Evolutionary conservation across 345 rosid genomes (phyloP), one percentile per base, ranked within the genome.

Genomic region (Bruguiera parviflora): DNA sequence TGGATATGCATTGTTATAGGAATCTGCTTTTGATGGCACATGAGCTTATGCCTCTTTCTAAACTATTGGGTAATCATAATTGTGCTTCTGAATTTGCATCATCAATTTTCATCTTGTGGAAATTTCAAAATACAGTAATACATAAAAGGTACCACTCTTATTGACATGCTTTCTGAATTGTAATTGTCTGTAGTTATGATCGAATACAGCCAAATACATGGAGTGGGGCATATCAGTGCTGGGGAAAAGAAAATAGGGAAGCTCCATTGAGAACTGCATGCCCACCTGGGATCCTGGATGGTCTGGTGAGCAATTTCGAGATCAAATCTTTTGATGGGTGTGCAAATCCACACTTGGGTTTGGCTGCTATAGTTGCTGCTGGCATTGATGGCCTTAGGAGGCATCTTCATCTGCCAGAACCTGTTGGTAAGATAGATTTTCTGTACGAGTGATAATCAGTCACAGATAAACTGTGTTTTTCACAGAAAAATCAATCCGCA

Each of bases 181-280:
- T 20, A 15, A 52, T 25, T 61, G 20, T 27, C 7, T 78, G 47
- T 61, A 95, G 99, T 78, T 95, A 95, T 80, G 96, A 95, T 74
- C 96, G 98, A 24, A 81, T 95, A 71, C 93, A 90, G 72, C 99
- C 99, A 16, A 86, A 92, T 69, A 88, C 87, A 60, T 95, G 97
- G 96, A 92, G 91, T 64, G 99, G 97, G 70, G 99, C 99, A 67
- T 95, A 84, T 71, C 89, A 83, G n/a, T 90, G 99, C 78, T 95
- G 99, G 99, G 99, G 99, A n/a, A 88, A 84, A 61, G 97, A 95
- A 78, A 95, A 92, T 79, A 85, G 97, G 25, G 99, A 92, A 75
- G 92, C 91, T 21, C 88, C 99, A 0, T 22, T 92, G 79, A 79
- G 96, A 74, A 84, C 96, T 16, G 89, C 99, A 27, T 90, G 96